Percentiles rank a stretch among this genome's conserved stretches.
Evolutionary conservation across 768 basidiomycete genomes (phyloP).

Genomic region (Serendipita sp.): DNA sequence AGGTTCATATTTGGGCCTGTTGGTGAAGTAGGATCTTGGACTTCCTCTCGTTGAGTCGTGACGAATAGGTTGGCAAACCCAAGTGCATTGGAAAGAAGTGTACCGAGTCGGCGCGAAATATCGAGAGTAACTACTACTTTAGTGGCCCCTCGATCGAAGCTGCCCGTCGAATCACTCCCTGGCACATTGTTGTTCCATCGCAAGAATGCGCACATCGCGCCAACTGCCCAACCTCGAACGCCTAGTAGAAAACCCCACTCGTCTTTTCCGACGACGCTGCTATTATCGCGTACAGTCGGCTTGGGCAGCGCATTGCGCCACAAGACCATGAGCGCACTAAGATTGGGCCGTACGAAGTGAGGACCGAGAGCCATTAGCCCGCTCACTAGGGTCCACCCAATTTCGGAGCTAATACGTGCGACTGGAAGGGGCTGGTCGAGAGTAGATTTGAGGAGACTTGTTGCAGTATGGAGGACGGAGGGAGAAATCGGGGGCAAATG

Average conservation of each 20-base stretch:
- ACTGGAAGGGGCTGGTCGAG: constrained; percentile 79
- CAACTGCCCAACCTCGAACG: constrained; percentile 78
- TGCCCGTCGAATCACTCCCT: not conserved
- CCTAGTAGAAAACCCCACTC: constrained; percentile 90
- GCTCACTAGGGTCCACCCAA: constrained; percentile 86
- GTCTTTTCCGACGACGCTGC: constrained; percentile 35
- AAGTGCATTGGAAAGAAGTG: constrained; percentile 78
- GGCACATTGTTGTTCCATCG: constrained; percentile 42
- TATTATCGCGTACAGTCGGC: constrained; percentile 44
- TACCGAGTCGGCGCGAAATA: constrained; percentile 75
- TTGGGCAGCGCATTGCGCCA: constrained; percentile 98
- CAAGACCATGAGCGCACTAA: constrained; percentile 84
- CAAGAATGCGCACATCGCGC: constrained; percentile 79
- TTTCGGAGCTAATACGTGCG: constrained; percentile 74
- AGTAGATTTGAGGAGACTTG: constrained; percentile 74
- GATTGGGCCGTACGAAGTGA: constrained; percentile 83
- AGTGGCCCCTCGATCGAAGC: constrained; percentile 13
- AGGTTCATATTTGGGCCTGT: constrained; percentile 11
- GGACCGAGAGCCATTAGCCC: constrained; percentile 86
- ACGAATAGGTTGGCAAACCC: constrained; percentile 76
- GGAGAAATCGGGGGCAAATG: constrained; percentile 17
- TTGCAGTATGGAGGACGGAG: constrained; percentile 82
- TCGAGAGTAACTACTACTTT: constrained; percentile 71
- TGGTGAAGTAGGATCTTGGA: constrained; percentile 24
- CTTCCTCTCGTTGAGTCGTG: constrained; percentile 52